Percentiles rank a stretch among this genome's conserved stretches.
Evolutionary conservation across 106 monocot genomes (phyloP).

Genomic region (Cymbidium sinense): DNA sequence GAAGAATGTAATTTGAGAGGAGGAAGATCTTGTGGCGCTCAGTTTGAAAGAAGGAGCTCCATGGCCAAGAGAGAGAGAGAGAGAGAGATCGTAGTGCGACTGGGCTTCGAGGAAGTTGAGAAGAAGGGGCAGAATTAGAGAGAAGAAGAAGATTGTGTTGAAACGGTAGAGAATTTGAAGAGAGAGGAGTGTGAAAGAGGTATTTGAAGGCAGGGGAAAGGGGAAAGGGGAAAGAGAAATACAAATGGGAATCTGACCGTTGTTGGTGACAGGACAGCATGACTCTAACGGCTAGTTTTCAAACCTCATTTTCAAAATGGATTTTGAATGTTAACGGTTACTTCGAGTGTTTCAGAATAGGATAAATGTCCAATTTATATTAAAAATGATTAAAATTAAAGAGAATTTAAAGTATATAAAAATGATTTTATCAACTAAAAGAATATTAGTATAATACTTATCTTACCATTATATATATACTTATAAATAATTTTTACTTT

Average conservation of each 20-base stretch:
- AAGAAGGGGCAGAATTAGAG: background rate
- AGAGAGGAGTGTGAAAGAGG: too few relatives aligned
- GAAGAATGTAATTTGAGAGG: constrained; percentile 76
- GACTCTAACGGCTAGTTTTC: background rate
- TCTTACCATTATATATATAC: too few relatives aligned
- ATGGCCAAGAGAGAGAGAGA: too few relatives aligned
- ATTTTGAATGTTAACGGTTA: background rate
- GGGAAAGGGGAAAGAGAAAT: background rate
- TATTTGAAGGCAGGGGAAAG: constrained; percentile 1
- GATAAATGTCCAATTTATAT: too few relatives aligned
- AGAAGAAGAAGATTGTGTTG: background rate
- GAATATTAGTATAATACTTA: too few relatives aligned
- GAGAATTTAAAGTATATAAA: too few relatives aligned
- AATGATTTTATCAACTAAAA: too few relatives aligned
- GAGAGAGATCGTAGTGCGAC: background rate
- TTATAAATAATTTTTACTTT: too few relatives aligned
- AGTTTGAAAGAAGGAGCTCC: too few relatives aligned
- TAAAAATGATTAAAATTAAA: too few relatives aligned
- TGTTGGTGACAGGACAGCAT: background rate
- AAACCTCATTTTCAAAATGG: background rate
- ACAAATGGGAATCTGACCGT: background rate
- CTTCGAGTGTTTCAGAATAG: too few relatives aligned
- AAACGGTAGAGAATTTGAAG: background rate
- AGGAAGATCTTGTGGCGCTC: constrained; percentile 49
- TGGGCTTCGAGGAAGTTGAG: too few relatives aligned